A percentile compares a stretch with the other conserved stretches of the same genome.
Conservation (phyloP, 345 rosid genomes). For the Psidium guajava region DNA sequence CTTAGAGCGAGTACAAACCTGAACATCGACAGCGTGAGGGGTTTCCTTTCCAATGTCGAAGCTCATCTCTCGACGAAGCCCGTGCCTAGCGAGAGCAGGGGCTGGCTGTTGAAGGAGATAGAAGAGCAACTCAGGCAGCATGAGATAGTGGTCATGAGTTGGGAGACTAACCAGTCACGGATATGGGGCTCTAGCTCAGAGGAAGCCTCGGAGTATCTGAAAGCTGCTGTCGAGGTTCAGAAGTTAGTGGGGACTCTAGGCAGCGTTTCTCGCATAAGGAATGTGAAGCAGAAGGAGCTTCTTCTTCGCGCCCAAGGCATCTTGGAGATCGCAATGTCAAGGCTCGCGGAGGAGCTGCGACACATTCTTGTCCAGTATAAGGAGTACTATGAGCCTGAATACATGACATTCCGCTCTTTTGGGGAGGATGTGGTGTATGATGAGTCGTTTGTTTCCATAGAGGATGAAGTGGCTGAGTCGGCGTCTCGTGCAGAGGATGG, state of each 20-base stretch:
- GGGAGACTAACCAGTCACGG: conserved; percentile 35
- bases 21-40: conserved; percentile 27
- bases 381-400: conserved; percentile 21
- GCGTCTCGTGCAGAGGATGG: conserved; percentile 6
- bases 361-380: conserved; percentile 40
- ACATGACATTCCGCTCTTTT: conserved; percentile 25
- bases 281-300: conserved; percentile 31
- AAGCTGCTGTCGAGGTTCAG: conserved; percentile 40
- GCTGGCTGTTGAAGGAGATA: conserved; percentile 17
- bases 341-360: conserved; percentile 63
- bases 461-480: conserved; percentile 29
- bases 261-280: conserved; percentile 14
- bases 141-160: conserved; percentile 27
- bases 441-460: conserved; percentile 52
- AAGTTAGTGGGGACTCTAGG: conserved; percentile 17
- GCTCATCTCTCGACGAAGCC: conserved; percentile 34
- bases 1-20: conserved; percentile 33
- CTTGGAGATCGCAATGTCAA: conserved; percentile 57
- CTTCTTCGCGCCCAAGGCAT: conserved; percentile 27
- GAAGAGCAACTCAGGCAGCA: conserved; percentile 33
- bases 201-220: conserved; percentile 35
- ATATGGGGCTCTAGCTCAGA: conserved; percentile 43
- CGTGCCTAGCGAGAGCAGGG: conserved; percentile 14
- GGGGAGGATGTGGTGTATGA: conserved; percentile 26
- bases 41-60: conserved; percentile 38